These are phyloP conservation scores for Protostelium mycophagum DNA, from an alignment of 78 protist species.

Conservation along the genomic window DNA sequence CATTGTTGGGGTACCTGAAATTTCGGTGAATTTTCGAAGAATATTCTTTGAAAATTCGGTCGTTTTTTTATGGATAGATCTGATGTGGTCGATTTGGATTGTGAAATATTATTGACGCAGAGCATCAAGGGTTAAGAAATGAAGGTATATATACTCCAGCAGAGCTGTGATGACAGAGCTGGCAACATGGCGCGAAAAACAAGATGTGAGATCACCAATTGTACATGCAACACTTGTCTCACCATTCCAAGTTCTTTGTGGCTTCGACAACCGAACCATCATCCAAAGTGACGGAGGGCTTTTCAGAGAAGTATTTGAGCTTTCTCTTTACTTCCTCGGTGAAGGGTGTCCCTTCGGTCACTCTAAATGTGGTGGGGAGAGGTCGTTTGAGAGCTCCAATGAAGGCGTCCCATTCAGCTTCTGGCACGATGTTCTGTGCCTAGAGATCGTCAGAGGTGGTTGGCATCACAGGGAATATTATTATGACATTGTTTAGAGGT, in stretches of 20 bases:
- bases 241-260: slow-evolving; percentile 2
- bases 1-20: slow-evolving; percentile 50
- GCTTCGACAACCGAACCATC: slow-evolving; percentile 18
- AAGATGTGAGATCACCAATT: no score
- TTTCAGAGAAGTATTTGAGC: slow-evolving; percentile 2
- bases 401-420: slow-evolving; percentile 32
- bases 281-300: not conserved
- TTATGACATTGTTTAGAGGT: not conserved
- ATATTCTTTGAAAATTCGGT: no score
- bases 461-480: not conserved
- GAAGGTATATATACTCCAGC: no score
- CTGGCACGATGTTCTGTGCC: slow-evolving; percentile 23
- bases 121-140: no score
- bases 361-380: slow-evolving; percentile 57
- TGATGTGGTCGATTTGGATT: no score
- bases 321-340: slow-evolving; percentile 9
- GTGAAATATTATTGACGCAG: no score
- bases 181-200: no score
- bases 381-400: slow-evolving; percentile 28
- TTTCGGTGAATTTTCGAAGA: no score
- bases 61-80: no score
- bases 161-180: no score
- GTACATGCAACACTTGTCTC: no score
- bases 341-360: slow-evolving; percentile 26
- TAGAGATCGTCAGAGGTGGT: not conserved